Conservation (phyloP, 2,329 filamentous ascomycete genomes). For the Paecilomyces sp. region DNA sequence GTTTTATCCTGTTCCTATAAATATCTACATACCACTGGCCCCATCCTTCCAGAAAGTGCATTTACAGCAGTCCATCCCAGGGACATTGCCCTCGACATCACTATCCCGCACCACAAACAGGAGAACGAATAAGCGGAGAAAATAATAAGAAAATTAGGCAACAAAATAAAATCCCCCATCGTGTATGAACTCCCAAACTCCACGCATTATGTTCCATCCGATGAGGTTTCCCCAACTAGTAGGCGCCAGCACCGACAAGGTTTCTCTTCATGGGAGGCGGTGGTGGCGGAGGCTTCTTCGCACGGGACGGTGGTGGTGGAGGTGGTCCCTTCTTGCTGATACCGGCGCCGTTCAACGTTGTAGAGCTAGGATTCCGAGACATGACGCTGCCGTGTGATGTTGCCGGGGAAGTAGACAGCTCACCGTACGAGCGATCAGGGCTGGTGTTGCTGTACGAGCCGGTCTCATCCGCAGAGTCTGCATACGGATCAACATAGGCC, state of each 20-base stretch:
- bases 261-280: constrained; percentile 58
- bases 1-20: not conserved
- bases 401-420: constrained; percentile 48
- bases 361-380: constrained; percentile 47
- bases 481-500: constrained; percentile 39
- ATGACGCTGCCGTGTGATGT: constrained; percentile 45
- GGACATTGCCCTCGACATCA: not conserved
- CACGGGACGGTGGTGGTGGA: constrained; percentile 54
- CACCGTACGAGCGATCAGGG: constrained; percentile 42
- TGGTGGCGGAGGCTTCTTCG: constrained; percentile 60
- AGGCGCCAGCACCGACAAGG: constrained; percentile 18
- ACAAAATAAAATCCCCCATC: not conserved
- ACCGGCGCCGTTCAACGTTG: constrained; percentile 25
- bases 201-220: not conserved
- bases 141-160: not conserved
- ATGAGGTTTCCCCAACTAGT: constrained; percentile 8
- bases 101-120: not conserved
- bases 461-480: constrained; percentile 44
- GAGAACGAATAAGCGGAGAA: not conserved
- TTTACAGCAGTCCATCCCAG: not conserved
- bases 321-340: constrained; percentile 51
- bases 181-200: not conserved
- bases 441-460: constrained; percentile 42
- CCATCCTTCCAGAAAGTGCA: not conserved
- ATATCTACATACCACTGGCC: not conserved